phyloP scores from a whole-genome alignment of 768 basidiomycete species.

The Boletus huronensis region DNA sequence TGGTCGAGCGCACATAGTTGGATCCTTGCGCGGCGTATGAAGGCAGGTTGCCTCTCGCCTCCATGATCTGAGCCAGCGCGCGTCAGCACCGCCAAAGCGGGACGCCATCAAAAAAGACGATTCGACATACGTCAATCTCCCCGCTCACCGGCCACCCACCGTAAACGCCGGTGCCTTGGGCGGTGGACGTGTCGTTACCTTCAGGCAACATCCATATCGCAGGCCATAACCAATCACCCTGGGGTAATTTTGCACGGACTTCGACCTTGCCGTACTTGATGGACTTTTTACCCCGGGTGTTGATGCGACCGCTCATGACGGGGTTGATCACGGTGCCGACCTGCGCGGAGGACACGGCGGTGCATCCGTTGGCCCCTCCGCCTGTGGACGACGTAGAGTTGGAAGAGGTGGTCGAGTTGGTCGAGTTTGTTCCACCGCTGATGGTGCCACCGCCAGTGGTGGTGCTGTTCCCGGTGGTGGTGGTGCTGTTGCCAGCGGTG shows the following conservation, averaged over 20 bases:
- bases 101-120: not conserved
- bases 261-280: constrained; percentile 59
- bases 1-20: constrained; percentile 49
- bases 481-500: not conserved
- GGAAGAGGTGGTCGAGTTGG: constrained; percentile 17
- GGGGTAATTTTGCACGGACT: constrained; percentile 58
- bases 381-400: constrained; percentile 20
- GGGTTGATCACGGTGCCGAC: constrained; percentile 45
- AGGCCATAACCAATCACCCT: constrained; percentile 42
- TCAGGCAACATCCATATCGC: constrained; percentile 34
- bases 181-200: constrained; percentile 18
- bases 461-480: constrained; percentile 1
- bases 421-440: constrained; percentile 19
- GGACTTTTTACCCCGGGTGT: constrained; percentile 44
- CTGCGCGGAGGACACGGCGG: constrained; percentile 38
- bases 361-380: constrained; percentile 33
- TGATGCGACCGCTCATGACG: constrained; percentile 51
- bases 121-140: constrained; percentile 51
- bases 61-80: constrained; percentile 43
- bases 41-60: constrained; percentile 48
- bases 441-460: not conserved
- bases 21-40: constrained; percentile 41
- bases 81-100: not conserved
- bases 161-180: constrained; percentile 23
- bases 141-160: constrained; percentile 50